Percentiles rank a stretch among this genome's conserved stretches.
These are phyloP conservation scores for Cercospora sp. DNA, from an alignment of 2,329 filamentous ascomycete genomes.

Conservation along the genomic window DNA sequence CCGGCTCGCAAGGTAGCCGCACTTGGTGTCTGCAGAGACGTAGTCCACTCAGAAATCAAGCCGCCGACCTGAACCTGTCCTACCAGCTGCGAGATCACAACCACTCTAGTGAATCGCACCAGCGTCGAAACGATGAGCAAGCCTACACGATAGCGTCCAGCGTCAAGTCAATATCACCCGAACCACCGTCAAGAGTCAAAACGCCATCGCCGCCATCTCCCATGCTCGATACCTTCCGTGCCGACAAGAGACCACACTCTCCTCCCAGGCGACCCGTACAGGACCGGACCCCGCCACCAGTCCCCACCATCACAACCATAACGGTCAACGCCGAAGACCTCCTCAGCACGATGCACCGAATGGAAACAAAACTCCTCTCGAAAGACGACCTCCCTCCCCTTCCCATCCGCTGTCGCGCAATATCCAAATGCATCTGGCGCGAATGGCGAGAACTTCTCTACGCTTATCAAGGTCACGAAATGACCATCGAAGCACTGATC, in stretches of 20 bases:
- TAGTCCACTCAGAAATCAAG: constrained; percentile 16
- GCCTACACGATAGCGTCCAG: neutral
- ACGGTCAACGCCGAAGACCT: neutral
- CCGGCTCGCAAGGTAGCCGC: neutral
- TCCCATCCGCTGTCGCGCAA: constrained; percentile 20
- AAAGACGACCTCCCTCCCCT: neutral
- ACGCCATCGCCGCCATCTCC: neutral
- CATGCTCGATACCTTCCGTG: neutral
- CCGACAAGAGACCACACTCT: neutral
- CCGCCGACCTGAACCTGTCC: constrained; percentile 2
- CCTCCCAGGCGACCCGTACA: neutral
- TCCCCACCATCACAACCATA: neutral
- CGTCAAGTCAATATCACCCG: neutral
- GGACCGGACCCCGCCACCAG: neutral
- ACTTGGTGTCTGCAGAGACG: constrained; percentile 17
- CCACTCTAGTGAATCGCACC: neutral
- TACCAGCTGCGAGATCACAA: neutral
- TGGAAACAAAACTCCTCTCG: neutral
- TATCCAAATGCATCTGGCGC: constrained; percentile 23
- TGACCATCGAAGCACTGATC: constrained; percentile 11
- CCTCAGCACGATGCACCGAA: constrained; percentile 19
- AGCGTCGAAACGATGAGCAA: constrained; percentile 9
- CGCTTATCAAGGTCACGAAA: constrained; percentile 5
- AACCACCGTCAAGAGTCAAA: neutral
- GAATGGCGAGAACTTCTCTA: constrained; percentile 22